These are phyloP conservation scores for Phenoliferia sp. DNA, from an alignment of 1,284 basidiomycete species.

Conservation along the genomic window DNA sequence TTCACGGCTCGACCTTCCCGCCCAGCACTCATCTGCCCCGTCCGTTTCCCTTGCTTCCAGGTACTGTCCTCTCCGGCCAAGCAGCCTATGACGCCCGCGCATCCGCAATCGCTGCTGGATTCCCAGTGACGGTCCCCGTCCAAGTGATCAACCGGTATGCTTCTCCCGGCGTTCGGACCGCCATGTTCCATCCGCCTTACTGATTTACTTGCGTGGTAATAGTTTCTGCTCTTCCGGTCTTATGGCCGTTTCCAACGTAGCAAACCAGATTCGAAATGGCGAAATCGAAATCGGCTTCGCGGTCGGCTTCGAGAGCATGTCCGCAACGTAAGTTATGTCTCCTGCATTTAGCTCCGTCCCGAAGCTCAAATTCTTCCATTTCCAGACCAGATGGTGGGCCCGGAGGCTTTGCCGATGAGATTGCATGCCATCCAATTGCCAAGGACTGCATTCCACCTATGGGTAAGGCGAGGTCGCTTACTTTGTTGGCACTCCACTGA, in stretches of 20 bases:
- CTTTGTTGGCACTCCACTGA: background rate
- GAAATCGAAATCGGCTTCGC: slow-evolving; percentile 83
- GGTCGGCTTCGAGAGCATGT: slow-evolving; percentile 78
- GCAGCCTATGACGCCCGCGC: slow-evolving; percentile 54
- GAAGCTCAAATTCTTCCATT: background rate
- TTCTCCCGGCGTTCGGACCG: slow-evolving; percentile 51
- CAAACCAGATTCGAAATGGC: slow-evolving; percentile 72
- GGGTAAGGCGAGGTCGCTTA: slow-evolving; percentile 38
- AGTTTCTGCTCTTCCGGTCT: slow-evolving; percentile 40
- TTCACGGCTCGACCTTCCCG: background rate
- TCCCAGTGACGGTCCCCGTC: slow-evolving; percentile 68
- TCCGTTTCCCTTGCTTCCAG: slow-evolving; percentile 39
- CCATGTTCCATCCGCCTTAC: too few relatives aligned
- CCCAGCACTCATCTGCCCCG: background rate
- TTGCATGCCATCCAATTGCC: slow-evolving; percentile 52
- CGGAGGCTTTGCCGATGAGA: slow-evolving; percentile 56
- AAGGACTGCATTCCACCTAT: slow-evolving; percentile 64
- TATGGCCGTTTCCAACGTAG: slow-evolving; percentile 53
- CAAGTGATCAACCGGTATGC: slow-evolving; percentile 67
- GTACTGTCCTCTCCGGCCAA: slow-evolving; percentile 39
- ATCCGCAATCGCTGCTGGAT: slow-evolving; percentile 72
- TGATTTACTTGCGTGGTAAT: too few relatives aligned
- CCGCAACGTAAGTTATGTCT: slow-evolving; percentile 29
- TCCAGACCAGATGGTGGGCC: slow-evolving; percentile 62
- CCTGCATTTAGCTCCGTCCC: background rate